These are phyloP conservation scores for Aspergillus sp. DNA, from an alignment of 2,329 filamentous ascomycete genomes.

Conservation along the genomic window DNA sequence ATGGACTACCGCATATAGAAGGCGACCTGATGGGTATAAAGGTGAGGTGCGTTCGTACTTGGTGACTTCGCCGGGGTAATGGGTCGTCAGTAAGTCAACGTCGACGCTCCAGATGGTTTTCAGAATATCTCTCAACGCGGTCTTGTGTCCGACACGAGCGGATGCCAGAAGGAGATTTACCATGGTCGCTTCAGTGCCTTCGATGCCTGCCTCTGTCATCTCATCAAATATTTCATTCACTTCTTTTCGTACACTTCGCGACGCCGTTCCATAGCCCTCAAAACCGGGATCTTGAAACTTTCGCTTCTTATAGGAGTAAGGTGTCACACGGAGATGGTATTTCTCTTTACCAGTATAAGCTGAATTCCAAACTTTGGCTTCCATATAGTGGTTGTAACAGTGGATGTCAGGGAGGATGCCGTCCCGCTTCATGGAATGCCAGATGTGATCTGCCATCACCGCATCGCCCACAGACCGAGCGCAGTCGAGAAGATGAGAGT, in stretches of 20 bases:
- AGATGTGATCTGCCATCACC: conserved; percentile 45
- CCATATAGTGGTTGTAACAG: conserved; percentile 59
- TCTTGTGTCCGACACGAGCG: conserved; percentile 52
- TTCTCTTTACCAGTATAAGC: conserved; percentile 40
- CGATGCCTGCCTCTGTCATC: conserved; percentile 47
- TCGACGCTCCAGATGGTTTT: conserved; percentile 57
- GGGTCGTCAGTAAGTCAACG: conserved; percentile 39
- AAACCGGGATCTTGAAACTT: conserved; percentile 21
- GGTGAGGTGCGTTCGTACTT: conserved; percentile 51
- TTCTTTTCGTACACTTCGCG: conserved; percentile 33
- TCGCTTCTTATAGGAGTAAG: conserved; percentile 32
- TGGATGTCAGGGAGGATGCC: conserved; percentile 45
- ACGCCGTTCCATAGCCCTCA: conserved; percentile 31
- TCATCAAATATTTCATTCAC: conserved; percentile 45
- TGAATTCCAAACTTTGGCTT: conserved; percentile 49
- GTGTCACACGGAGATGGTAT: conserved; percentile 39
- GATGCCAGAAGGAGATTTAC: conserved; percentile 54
- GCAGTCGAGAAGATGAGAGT: conserved; percentile 53
- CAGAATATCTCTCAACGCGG: conserved; percentile 49
- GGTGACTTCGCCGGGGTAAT: conserved; percentile 27
- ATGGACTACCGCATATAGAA: conserved; percentile 69
- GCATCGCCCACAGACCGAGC: conserved; percentile 50
- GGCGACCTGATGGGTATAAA: conserved; percentile 56
- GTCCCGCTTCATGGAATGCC: conserved; percentile 45
- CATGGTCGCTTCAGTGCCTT: conserved; percentile 54